phyloP scores from a whole-genome alignment of 768 basidiomycete species.

The Mycena rosella region DNA sequence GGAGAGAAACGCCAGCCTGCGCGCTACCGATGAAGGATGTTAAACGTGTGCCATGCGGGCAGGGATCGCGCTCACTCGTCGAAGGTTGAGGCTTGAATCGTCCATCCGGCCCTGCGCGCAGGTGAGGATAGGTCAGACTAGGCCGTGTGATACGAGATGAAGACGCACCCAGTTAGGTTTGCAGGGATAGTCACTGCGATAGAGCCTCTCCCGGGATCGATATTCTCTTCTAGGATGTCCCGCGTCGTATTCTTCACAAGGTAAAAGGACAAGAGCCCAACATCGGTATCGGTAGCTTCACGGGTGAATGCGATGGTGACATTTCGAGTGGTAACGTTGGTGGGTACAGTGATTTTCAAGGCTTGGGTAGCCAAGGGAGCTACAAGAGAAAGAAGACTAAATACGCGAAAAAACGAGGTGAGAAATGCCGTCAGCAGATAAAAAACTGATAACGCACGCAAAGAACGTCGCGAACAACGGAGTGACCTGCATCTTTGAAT shows the following conservation, averaged over 20 bases:
- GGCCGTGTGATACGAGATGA: background rate
- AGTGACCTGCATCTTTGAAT: constrained; percentile 36
- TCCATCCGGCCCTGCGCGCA: constrained; percentile 20
- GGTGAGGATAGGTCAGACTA: too few relatives aligned
- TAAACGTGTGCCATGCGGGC: background rate
- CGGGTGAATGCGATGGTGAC: constrained; percentile 16
- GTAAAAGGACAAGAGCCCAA: constrained; percentile 13
- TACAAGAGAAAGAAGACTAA: constrained; percentile 31
- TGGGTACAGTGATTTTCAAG: constrained; percentile 23
- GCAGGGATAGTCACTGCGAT: constrained; percentile 19
- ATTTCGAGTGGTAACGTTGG: constrained; percentile 21
- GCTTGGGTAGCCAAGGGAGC: constrained; percentile 29
- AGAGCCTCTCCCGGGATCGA: background rate
- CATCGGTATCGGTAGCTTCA: background rate
- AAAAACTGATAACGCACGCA: constrained; percentile 20
- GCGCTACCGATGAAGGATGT: background rate
- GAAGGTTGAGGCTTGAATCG: background rate
- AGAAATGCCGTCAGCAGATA: background rate
- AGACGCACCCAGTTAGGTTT: constrained; percentile 28
- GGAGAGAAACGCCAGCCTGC: background rate
- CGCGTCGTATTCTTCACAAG: constrained; percentile 17
- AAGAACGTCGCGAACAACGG: constrained; percentile 33
- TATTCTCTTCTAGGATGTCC: background rate
- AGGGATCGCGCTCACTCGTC: constrained; percentile 8
- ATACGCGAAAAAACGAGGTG: background rate